Percentiles rank a stretch among this genome's conserved stretches.
Conservation (phyloP, 2,329 filamentous ascomycete species). For the Corniculantispora saksenae region DNA sequence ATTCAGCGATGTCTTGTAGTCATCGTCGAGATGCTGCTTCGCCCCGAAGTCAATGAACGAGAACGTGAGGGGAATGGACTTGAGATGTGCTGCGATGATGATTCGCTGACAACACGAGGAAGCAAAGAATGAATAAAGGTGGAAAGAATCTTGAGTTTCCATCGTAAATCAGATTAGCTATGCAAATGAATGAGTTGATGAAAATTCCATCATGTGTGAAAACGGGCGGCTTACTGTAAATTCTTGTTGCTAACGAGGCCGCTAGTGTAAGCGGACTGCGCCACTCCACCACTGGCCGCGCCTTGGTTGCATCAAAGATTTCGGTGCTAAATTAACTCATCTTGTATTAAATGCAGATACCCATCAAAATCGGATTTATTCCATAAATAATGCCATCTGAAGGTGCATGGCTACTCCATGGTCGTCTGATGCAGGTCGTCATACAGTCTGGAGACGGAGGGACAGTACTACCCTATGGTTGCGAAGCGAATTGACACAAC, state of each 20-base stretch:
- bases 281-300: too few relatives aligned
- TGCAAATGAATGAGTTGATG: neutral
- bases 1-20: constrained; percentile 3
- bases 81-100: constrained; percentile 17
- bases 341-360: too few relatives aligned
- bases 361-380: too few relatives aligned
- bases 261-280: too few relatives aligned
- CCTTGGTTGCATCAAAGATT: too few relatives aligned
- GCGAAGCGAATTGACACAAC: too few relatives aligned
- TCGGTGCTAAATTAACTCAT: too few relatives aligned
- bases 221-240: neutral
- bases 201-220: neutral
- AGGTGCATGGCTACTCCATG: too few relatives aligned
- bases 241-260: neutral
- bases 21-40: neutral
- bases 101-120: constrained; percentile 15
- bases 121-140: constrained; percentile 10
- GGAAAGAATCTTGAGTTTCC: neutral
- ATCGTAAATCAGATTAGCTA: neutral
- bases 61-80: constrained; percentile 12
- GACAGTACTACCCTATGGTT: too few relatives aligned
- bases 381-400: too few relatives aligned
- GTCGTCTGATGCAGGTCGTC: too few relatives aligned
- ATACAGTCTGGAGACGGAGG: too few relatives aligned
- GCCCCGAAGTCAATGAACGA: constrained; percentile 1